Evolutionary conservation across 495 filamentous ascomycete species (phyloP).

Genomic region (Antarctomyces pellizariae): DNA sequence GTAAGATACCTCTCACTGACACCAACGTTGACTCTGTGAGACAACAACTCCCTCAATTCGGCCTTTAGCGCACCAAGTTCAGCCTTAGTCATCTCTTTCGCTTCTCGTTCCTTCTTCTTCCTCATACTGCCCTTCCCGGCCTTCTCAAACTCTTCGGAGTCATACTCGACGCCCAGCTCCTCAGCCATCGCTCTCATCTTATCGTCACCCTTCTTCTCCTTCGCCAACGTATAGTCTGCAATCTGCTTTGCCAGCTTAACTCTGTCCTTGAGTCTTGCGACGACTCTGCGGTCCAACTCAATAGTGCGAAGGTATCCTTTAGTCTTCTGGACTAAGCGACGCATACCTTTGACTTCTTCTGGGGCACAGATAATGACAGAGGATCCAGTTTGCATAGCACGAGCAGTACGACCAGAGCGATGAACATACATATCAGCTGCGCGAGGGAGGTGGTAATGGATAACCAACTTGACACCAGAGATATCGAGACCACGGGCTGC

Average conservation of each 20-base stretch:
- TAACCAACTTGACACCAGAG: constrained; percentile 56
- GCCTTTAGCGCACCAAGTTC: constrained; percentile 39
- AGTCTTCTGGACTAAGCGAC: constrained; percentile 58
- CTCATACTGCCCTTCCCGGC: constrained; percentile 40
- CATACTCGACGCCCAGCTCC: constrained; percentile 83
- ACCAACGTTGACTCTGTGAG: constrained; percentile 63
- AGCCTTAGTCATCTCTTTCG: constrained; percentile 37
- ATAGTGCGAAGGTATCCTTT: constrained; percentile 51
- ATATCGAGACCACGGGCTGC: constrained; percentile 95
- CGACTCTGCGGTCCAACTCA: constrained; percentile 60
- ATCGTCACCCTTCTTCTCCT: constrained; percentile 64
- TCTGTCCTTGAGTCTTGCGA: constrained; percentile 49
- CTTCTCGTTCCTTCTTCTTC: constrained; percentile 51
- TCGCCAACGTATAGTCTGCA: constrained; percentile 58
- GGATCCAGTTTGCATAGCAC: constrained; percentile 49
- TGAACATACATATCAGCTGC: constrained; percentile 88
- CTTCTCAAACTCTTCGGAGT: constrained; percentile 59
- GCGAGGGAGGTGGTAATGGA: constrained; percentile 90
- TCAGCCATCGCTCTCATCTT: constrained; percentile 72
- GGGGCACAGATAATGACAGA: constrained; percentile 77
- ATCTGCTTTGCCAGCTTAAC: constrained; percentile 59
- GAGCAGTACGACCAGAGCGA: constrained; percentile 82
- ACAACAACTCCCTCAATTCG: constrained; percentile 41
- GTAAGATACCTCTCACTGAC: constrained; percentile 83
- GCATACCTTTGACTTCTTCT: constrained; percentile 66